phyloP scores from a whole-genome alignment of 1,284 basidiomycete genomes.

The Irpex lacteus region DNA sequence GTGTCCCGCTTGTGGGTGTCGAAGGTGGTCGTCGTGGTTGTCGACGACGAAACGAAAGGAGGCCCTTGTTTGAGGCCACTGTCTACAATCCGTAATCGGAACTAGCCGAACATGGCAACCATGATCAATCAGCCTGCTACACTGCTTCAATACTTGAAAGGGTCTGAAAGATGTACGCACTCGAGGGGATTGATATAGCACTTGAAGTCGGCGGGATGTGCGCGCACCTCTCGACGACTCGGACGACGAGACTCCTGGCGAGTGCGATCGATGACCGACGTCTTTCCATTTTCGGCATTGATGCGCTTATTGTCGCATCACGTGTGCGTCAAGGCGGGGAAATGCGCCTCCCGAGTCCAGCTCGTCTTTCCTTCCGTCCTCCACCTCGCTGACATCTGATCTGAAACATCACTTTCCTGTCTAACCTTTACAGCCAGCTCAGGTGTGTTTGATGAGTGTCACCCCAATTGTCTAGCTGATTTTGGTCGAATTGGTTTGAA shows the following conservation, averaged over 20 bases:
- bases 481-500: background rate
- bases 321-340: background rate
- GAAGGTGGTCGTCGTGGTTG: conserved; percentile 17
- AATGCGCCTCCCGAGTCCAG: background rate
- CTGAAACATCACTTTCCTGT: background rate
- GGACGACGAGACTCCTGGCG: background rate
- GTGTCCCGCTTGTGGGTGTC: conserved; percentile 2
- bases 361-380: background rate
- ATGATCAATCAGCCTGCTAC: conserved; percentile 9
- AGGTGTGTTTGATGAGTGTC: background rate
- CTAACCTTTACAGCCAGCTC: background rate
- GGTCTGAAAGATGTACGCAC: background rate
- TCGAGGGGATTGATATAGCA: background rate
- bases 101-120: conserved; percentile 18
- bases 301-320: background rate
- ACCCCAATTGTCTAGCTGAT: background rate
- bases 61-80: conserved; percentile 6
- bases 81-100: conserved; percentile 8
- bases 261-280: conserved; percentile 2
- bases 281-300: background rate
- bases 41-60: conserved; percentile 14
- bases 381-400: background rate
- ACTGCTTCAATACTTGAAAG: background rate
- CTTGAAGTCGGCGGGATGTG: background rate
- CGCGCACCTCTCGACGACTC: background rate